These are phyloP conservation scores for Alternaria hordeiaustralica DNA, from an alignment of 2,329 filamentous ascomycete genomes.

Conservation along the genomic window DNA sequence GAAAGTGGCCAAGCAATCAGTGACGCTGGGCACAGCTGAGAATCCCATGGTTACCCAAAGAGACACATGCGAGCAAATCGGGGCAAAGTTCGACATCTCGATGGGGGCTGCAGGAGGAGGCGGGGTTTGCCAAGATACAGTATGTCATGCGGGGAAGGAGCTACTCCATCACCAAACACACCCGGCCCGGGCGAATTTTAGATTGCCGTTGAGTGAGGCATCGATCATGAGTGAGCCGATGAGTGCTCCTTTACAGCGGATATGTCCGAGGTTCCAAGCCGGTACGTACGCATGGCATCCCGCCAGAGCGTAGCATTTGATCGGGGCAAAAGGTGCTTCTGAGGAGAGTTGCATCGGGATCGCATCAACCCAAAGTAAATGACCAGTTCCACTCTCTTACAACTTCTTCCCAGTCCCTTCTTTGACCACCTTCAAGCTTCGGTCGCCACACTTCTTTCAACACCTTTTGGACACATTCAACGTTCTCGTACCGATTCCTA, in stretches of 20 bases:
- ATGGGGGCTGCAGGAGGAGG: not conserved
- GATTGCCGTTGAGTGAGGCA: not conserved
- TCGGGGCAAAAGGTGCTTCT: not conserved
- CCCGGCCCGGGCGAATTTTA: not conserved
- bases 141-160: not conserved
- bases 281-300: not conserved
- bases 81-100: not conserved
- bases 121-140: not conserved
- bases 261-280: not conserved
- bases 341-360: not conserved
- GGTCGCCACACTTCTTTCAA: conserved; percentile 45
- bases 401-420: conserved; percentile 46
- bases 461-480: conserved; percentile 43
- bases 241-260: not conserved
- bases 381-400: conserved; percentile 46
- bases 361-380: conserved; percentile 37
- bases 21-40: not conserved
- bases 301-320: not conserved
- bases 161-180: not conserved
- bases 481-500: conserved; percentile 46
- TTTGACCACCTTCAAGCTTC: conserved; percentile 33
- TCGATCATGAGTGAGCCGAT: not conserved
- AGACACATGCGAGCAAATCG: not conserved
- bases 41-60: not conserved
- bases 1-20: not conserved